A percentile compares a stretch with the other conserved stretches of the same genome.
Evolutionary conservation across 2,329 filamentous ascomycete genomes (phyloP).

Genomic region (Microsporum ferrugineum): DNA sequence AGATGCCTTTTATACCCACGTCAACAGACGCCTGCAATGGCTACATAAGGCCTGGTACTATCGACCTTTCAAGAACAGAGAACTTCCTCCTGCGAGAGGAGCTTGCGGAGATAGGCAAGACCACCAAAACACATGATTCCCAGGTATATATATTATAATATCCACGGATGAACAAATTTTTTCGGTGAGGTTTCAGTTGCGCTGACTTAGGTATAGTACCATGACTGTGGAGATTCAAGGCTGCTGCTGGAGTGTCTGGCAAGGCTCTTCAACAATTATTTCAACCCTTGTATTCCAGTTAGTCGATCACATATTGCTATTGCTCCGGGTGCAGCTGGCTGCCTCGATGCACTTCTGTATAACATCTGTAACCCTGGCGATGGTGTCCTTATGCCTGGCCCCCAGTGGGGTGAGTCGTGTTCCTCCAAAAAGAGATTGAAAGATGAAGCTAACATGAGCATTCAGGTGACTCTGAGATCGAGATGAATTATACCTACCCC

Average conservation of each 20-base stretch:
- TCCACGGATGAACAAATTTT: neutral
- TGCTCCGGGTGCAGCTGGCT: conserved; percentile 14
- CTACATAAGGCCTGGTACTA: conserved; percentile 5
- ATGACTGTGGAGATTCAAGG: conserved; percentile 15
- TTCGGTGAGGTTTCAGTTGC: neutral
- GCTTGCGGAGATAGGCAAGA: conserved; percentile 10
- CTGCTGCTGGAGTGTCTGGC: conserved; percentile 15
- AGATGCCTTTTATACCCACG: conserved; percentile 3
- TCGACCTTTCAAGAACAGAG: conserved; percentile 12
- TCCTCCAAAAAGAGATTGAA: neutral
- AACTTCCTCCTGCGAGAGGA: conserved; percentile 14
- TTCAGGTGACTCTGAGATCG: conserved; percentile 17
- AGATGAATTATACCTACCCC: conserved; percentile 10
- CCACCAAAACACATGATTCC: conserved; percentile 4
- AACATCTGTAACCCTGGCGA: conserved; percentile 27
- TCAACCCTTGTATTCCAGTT: conserved; percentile 18
- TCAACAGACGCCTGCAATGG: neutral
- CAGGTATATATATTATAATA: conserved; percentile 6
- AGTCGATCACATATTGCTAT: conserved; percentile 15
- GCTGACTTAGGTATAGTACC: conserved; percentile 1
- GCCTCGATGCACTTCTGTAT: conserved; percentile 22
- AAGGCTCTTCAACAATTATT: conserved; percentile 21
- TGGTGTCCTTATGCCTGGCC: conserved; percentile 22
- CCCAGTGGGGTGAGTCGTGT: conserved; percentile 22
- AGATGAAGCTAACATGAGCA: neutral